Conservation (phyloP, 805 yeast genomes). For the Zygoascus ofunaensis region DNA sequence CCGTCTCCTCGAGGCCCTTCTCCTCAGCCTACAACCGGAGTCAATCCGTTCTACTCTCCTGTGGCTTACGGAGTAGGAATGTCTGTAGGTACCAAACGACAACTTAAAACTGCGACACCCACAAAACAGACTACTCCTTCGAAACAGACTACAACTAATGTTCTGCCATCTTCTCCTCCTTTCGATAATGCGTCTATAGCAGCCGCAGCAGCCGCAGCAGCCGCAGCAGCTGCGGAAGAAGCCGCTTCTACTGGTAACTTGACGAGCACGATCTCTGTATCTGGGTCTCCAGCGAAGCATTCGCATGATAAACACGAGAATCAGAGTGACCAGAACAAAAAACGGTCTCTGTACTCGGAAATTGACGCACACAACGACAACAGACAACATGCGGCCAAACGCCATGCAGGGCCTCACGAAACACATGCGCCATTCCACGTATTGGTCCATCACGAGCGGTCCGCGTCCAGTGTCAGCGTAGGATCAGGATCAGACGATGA, state of each 20-base stretch:
- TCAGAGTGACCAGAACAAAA: too few species aligned
- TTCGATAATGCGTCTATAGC: constrained; percentile 10
- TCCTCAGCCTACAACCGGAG: constrained; percentile 13
- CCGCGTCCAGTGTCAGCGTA: not conserved
- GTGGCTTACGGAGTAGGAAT: constrained; percentile 16
- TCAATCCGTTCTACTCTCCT: constrained; percentile 29
- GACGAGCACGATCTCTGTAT: not conserved
- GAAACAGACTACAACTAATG: not conserved
- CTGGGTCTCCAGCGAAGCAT: too few species aligned
- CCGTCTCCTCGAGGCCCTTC: constrained; percentile 1
- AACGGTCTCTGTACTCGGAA: too few species aligned
- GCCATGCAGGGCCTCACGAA: too few species aligned
- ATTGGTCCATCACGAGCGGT: not conserved
- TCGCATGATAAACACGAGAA: too few species aligned
- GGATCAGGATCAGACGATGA: not conserved
- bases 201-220: constrained; percentile 15
- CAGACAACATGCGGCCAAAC: too few species aligned
- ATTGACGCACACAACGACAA: too few species aligned
- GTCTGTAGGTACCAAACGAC: not conserved
- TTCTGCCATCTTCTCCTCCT: constrained; percentile 1
- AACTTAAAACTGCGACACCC: too few species aligned
- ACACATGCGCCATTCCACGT: not conserved
- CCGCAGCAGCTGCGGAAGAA: constrained; percentile 8
- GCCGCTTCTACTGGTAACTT: not conserved
- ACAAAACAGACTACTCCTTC: not conserved